Conservation (phyloP, 345 rosid species). For the Bruguiera gymnorhiza region DNA sequence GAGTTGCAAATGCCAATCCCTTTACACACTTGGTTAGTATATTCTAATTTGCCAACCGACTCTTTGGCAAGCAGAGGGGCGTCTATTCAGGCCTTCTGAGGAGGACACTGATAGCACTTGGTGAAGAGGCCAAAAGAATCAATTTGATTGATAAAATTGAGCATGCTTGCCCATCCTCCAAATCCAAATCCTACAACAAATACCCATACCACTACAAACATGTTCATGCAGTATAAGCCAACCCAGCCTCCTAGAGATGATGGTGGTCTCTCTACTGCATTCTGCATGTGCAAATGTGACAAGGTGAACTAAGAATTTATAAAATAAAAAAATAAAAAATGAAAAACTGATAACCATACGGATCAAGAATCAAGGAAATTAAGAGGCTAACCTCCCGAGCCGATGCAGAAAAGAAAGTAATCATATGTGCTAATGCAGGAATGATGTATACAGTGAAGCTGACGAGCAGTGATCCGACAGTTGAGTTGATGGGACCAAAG, state of each 20-base stretch:
- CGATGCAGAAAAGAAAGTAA: conserved; percentile 73
- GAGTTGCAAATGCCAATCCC: conserved; percentile 39
- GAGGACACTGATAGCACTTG: conserved; percentile 90
- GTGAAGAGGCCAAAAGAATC: conserved; percentile 84
- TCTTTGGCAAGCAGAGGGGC: too few species aligned
- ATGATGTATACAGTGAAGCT: conserved; percentile 95
- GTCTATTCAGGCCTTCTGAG: conserved; percentile 69
- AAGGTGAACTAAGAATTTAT: too few species aligned
- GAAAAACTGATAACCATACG: neutral
- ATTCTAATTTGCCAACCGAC: too few species aligned
- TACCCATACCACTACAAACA: conserved; percentile 88
- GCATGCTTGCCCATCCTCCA: conserved; percentile 98
- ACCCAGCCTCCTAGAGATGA: conserved; percentile 77
- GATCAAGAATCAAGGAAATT: neutral
- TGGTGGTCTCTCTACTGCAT: conserved; percentile 87
- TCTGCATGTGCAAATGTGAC: conserved; percentile 35
- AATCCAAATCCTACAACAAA: conserved; percentile 88
- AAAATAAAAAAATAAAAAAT: neutral
- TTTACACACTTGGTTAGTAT: conserved; percentile 44
- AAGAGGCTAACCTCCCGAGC: conserved; percentile 68
- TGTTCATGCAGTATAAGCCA: conserved; percentile 63
- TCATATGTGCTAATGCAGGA: conserved; percentile 88
- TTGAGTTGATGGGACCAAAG: conserved; percentile 95
- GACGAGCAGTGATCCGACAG: conserved; percentile 93
- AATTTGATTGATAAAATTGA: conserved; percentile 85